Conservation (phyloP, 495 filamentous ascomycete genomes). For the Daldinia vernicosa region DNA sequence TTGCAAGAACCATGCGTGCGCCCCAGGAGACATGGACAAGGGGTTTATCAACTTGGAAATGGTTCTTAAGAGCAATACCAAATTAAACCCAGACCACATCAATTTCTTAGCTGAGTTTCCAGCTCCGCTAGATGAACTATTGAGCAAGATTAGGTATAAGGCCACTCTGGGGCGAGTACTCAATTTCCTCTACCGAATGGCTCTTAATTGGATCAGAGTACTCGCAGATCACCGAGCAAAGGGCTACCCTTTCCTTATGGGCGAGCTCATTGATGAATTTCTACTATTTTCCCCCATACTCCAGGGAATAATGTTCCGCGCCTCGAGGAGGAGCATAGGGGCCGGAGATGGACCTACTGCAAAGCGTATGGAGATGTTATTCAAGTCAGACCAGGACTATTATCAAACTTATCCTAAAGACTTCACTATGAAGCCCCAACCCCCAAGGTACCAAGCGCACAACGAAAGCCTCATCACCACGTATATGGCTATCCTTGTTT, state of each 20-base stretch:
- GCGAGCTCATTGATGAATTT: conserved; percentile 64
- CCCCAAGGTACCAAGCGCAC: conserved; percentile 24
- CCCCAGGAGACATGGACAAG: conserved; percentile 38
- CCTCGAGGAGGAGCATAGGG: conserved; percentile 55
- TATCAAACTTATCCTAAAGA: conserved; percentile 27
- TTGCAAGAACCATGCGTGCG: conserved; percentile 8
- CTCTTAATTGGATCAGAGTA: conserved; percentile 33
- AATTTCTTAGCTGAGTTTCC: conserved; percentile 66
- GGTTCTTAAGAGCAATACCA: conserved; percentile 53
- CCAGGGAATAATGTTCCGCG: conserved; percentile 67
- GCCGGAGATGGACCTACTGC: conserved; percentile 43
- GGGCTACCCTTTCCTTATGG: conserved; percentile 66
- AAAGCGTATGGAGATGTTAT: conserved; percentile 48
- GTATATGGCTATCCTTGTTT: not conserved
- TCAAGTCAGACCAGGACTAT: conserved; percentile 47
- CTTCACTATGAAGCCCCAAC: conserved; percentile 1
- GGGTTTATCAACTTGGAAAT: conserved; percentile 53
- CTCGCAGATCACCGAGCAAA: conserved; percentile 18
- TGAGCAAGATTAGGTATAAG: conserved; percentile 27
- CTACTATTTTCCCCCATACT: conserved; percentile 63
- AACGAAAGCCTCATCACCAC: conserved; percentile 2
- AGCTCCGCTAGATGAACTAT: conserved; percentile 43
- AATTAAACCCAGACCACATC: conserved; percentile 49
- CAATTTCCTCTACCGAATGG: conserved; percentile 49
- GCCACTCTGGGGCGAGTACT: conserved; percentile 44